These are phyloP conservation scores for Bipolaris victoriae DNA, from an alignment of 2,329 filamentous ascomycete genomes.

Conservation along the genomic window DNA sequence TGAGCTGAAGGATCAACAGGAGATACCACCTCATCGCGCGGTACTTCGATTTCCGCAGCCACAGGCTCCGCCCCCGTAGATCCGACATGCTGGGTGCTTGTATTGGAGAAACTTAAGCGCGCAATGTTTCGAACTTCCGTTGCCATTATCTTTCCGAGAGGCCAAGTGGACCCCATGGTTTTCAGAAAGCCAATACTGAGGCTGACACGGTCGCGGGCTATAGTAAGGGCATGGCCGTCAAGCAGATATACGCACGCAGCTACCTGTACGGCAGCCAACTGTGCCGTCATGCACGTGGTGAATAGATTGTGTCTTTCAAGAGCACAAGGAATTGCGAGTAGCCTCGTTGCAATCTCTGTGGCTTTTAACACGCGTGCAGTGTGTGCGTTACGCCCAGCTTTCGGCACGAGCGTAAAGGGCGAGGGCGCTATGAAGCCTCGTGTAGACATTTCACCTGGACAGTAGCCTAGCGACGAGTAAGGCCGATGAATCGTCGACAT, in stretches of 20 bases:
- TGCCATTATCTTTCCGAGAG: conserved; percentile 71
- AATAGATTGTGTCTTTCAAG: conserved; percentile 69
- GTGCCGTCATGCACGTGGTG: conserved; percentile 37
- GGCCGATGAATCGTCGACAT: conserved; percentile 50
- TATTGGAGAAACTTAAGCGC: conserved; percentile 63
- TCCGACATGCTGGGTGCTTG: conserved; percentile 16
- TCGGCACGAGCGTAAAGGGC: conserved; percentile 55
- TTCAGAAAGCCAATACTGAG: conserved; percentile 79
- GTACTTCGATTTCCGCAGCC: conserved; percentile 32
- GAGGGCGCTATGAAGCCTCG: conserved; percentile 67
- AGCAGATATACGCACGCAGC: conserved; percentile 67
- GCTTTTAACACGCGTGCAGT: conserved; percentile 80
- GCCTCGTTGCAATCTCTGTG: conserved; percentile 75
- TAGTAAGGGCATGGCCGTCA: conserved; percentile 64
- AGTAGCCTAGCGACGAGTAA: conserved; percentile 44
- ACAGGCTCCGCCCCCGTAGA: conserved; percentile 17
- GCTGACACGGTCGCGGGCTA: conserved; percentile 73
- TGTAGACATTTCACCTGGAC: conserved; percentile 38
- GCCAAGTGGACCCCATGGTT: conserved; percentile 71
- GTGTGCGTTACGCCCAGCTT: conserved; percentile 59
- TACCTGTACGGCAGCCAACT: conserved; percentile 47
- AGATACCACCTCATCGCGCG: conserved; percentile 39
- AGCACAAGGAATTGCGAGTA: conserved; percentile 74
- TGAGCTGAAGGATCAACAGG: conserved; percentile 36
- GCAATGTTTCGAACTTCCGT: conserved; percentile 76